These are phyloP conservation scores for Aspergillus baeticus DNA, from an alignment of 495 filamentous ascomycete genomes.

Conservation along the genomic window DNA sequence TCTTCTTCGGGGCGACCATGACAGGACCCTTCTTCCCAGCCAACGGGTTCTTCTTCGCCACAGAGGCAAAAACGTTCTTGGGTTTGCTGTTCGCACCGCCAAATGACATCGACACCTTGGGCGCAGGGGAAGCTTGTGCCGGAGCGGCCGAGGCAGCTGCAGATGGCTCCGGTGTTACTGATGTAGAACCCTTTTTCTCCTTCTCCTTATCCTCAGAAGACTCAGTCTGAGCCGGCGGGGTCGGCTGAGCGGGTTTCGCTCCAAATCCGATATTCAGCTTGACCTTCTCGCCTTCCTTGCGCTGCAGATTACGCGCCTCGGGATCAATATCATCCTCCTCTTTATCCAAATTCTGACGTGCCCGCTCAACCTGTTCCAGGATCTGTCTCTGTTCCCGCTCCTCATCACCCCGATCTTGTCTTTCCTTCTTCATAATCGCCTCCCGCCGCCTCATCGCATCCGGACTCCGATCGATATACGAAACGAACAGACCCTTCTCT, in stretches of 20 bases:
- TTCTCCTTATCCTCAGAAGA: conserved; percentile 16
- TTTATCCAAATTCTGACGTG: conserved; percentile 44
- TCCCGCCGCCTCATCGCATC: conserved; percentile 79
- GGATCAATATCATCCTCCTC: conserved; percentile 44
- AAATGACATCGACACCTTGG: conserved; percentile 60
- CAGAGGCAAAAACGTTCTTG: conserved; percentile 80
- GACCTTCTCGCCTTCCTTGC: conserved; percentile 80
- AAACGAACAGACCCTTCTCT: conserved; percentile 79
- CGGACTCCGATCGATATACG: conserved; percentile 87
- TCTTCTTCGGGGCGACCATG: conserved; percentile 66
- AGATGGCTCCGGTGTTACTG: conserved; percentile 17
- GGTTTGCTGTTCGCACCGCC: conserved; percentile 49
- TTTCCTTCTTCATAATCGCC: conserved; percentile 76
- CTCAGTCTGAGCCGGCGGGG: conserved; percentile 16
- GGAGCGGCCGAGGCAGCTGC: conserved; percentile 24
- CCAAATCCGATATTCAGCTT: conserved; percentile 67
- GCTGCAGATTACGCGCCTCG: conserved; percentile 53
- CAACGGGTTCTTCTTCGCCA: conserved; percentile 63
- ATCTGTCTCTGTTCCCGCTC: conserved; percentile 80
- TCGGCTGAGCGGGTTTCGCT: conserved; percentile 26
- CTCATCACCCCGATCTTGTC: conserved; percentile 85
- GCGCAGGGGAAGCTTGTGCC: conserved; percentile 25
- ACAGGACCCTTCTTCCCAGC: conserved; percentile 59
- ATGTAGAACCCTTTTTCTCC: conserved; percentile 5
- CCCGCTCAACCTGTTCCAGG: conserved; percentile 74